Evolutionary conservation across 805 yeast genomes (phyloP).

Genomic region (Cyberlindnera nakhonratchasimensis): DNA sequence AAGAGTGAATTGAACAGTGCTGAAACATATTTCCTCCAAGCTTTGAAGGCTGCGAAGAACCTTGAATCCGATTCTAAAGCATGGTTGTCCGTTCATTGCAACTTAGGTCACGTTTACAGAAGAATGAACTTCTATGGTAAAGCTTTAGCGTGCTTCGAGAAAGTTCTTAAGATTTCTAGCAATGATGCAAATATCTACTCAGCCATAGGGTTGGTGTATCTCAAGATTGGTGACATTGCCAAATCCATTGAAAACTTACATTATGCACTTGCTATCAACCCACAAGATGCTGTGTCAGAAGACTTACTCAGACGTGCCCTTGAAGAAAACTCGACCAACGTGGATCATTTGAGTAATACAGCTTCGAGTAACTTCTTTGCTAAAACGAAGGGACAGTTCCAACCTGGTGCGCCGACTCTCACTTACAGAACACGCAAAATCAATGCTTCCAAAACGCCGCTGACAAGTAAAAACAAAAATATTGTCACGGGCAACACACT

Average conservation of each 20-base stretch:
- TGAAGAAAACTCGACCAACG: slow-evolving; percentile 45
- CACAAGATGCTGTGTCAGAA: slow-evolving; percentile 79
- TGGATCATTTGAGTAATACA: slow-evolving; percentile 1
- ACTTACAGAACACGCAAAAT: slow-evolving; percentile 20
- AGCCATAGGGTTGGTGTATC: slow-evolving; percentile 78
- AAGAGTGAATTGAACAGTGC: slow-evolving; percentile 64
- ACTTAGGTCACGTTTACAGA: slow-evolving; percentile 86
- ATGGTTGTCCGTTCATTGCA: slow-evolving; percentile 81
- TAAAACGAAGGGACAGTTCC: slow-evolving; percentile 26
- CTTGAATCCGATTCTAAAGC: slow-evolving; percentile 77
- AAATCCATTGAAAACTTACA: slow-evolving; percentile 78
- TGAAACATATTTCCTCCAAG: slow-evolving; percentile 65
- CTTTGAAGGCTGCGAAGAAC: slow-evolving; percentile 62
- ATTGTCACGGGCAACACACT: slow-evolving; percentile 9
- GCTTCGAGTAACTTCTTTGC: slow-evolving; percentile 27
- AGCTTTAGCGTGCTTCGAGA: slow-evolving; percentile 72
- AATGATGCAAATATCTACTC: slow-evolving; percentile 74
- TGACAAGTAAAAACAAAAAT: slow-evolving; percentile 23
- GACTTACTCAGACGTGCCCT: slow-evolving; percentile 80
- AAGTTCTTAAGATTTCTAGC: slow-evolving; percentile 66
- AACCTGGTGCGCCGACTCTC: slow-evolving; percentile 28
- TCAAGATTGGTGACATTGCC: slow-evolving; percentile 59
- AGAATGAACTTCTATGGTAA: slow-evolving; percentile 56
- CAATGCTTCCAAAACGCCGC: slow-evolving; percentile 24
- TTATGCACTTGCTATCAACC: slow-evolving; percentile 72